Evolutionary conservation across 2,329 filamentous ascomycete genomes (phyloP).

Genomic region (Sarocladium oryzae): DNA sequence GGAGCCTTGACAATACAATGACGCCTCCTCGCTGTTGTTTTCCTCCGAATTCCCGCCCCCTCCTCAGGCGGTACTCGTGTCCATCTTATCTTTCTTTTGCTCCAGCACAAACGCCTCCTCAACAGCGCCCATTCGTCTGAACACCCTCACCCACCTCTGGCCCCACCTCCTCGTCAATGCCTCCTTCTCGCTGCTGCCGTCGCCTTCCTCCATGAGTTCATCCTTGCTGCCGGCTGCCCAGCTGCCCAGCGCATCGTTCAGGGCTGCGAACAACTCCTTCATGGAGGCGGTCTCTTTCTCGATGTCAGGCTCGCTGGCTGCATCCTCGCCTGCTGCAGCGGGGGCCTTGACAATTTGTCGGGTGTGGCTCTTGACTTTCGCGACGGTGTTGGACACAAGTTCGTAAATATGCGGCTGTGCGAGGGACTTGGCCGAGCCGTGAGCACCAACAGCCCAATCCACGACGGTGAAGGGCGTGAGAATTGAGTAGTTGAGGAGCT

Average conservation of each 20-base stretch:
- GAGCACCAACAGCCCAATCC: conserved; percentile 75
- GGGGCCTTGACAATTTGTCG: conserved; percentile 67
- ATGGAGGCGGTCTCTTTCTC: conserved; percentile 69
- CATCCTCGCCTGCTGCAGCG: conserved; percentile 22
- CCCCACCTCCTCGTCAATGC: conserved; percentile 73
- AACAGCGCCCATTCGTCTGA: conserved; percentile 72
- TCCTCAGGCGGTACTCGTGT: conserved; percentile 12
- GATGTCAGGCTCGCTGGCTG: conserved; percentile 34
- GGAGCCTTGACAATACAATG: conserved; percentile 1
- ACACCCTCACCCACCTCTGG: conserved; percentile 78
- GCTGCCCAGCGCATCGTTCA: conserved; percentile 69
- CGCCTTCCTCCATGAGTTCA: conserved; percentile 63
- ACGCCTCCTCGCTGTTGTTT: neutral
- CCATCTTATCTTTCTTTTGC: conserved; percentile 21
- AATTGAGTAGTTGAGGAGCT: conserved; percentile 95
- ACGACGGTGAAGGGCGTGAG: conserved; percentile 79
- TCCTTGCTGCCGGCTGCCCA: conserved; percentile 71
- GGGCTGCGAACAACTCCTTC: conserved; percentile 70
- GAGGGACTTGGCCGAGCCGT: conserved; percentile 56
- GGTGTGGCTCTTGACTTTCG: conserved; percentile 82
- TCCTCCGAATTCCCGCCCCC: neutral
- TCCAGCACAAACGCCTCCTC: conserved; percentile 63
- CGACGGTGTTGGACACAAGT: conserved; percentile 79
- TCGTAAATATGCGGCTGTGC: conserved; percentile 77
- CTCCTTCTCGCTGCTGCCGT: conserved; percentile 51